These are phyloP conservation scores for Sporothrix dimorphospora DNA, from an alignment of 2,329 filamentous ascomycete species.

Conservation along the genomic window DNA sequence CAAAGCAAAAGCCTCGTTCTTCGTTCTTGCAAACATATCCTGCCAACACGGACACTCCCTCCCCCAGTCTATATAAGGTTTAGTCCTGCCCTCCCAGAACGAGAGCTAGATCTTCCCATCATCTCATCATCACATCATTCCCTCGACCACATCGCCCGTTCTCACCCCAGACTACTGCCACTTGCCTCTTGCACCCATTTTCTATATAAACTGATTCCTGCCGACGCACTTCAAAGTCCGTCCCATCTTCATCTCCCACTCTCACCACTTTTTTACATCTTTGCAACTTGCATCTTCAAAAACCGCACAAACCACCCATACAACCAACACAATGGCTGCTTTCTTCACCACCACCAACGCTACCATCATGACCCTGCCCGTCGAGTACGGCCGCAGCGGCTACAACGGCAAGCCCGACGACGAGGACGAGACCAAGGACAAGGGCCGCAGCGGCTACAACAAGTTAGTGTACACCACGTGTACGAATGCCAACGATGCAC, in stretches of 20 bases:
- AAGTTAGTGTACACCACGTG: slow-evolving; percentile 36
- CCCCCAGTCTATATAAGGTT: slow-evolving; percentile 23
- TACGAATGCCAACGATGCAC: not conserved
- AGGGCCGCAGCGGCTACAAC: slow-evolving; percentile 55
- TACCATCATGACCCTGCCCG: slow-evolving; percentile 36
- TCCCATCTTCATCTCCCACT: not conserved
- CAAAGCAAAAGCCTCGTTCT: slow-evolving; percentile 11
- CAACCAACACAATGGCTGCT: slow-evolving; percentile 38
- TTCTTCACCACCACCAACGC: slow-evolving; percentile 44
- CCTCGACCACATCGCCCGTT: slow-evolving; percentile 11
- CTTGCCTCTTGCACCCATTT: not conserved
- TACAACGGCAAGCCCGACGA: slow-evolving; percentile 48
- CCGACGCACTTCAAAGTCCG: slow-evolving; percentile 2
- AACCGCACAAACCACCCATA: no score
- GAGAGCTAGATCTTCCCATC: slow-evolving; percentile 14
- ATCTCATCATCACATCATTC: slow-evolving; percentile 25
- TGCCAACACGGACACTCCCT: not conserved
- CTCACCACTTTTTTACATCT: not conserved
- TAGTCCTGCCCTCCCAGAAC: slow-evolving; percentile 11
- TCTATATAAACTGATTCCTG: slow-evolving; percentile 27
- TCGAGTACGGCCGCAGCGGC: slow-evolving; percentile 47
- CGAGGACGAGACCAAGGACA: slow-evolving; percentile 42
- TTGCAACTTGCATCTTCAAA: not conserved
- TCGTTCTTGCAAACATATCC: not conserved
- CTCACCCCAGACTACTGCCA: not conserved